phyloP scores from a whole-genome alignment of 805 yeast species.

The Yarrowia keelungensis region DNA sequence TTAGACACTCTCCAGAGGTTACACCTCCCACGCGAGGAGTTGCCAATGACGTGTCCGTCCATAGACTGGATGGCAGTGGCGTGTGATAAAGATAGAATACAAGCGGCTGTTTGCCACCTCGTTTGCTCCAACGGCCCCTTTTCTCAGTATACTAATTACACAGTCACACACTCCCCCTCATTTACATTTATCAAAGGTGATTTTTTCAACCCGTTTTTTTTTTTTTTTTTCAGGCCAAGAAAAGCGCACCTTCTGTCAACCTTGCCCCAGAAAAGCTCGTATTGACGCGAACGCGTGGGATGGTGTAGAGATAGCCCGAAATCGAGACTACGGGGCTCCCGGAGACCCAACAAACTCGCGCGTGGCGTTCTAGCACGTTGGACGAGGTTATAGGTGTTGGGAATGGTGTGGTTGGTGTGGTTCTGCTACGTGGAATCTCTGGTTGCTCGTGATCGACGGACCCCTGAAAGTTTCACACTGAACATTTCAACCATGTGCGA shows the following conservation, averaged over 20 bases:
- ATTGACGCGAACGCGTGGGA: conserved; percentile 26
- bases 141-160: background rate
- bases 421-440: no score
- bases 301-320: no score
- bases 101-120: background rate
- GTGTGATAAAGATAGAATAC: no score
- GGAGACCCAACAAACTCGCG: background rate
- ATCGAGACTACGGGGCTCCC: no score
- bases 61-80: background rate
- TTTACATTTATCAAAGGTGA: background rate
- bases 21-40: conserved; percentile 14
- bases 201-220: background rate
- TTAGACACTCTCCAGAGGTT: background rate
- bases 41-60: conserved; percentile 22
- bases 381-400: no score
- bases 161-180: background rate
- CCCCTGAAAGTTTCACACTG: conserved; percentile 16
- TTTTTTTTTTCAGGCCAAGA: conserved; percentile 3
- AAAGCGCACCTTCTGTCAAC: background rate
- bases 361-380: conserved; percentile 1
- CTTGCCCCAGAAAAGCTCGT: conserved; percentile 34
- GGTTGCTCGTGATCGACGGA: conserved; percentile 2
- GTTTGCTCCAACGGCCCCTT: no score
- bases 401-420: no score
- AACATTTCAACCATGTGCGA: no score